Conservation (phyloP, 192 early-diverging fungal species). For the Mortierella antarctica region DNA sequence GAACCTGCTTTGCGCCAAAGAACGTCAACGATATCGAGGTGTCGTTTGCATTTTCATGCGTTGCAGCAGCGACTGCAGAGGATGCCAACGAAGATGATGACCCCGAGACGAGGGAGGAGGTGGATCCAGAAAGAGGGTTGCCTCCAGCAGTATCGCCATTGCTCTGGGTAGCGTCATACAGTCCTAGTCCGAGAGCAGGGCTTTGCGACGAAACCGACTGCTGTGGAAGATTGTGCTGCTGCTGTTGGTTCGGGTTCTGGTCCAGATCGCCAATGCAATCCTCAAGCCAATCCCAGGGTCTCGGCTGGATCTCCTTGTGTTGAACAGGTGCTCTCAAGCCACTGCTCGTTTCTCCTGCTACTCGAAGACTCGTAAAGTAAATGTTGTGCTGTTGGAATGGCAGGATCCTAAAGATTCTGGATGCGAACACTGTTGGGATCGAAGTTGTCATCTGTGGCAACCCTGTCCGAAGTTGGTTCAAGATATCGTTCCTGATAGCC, state of each 20-base stretch:
- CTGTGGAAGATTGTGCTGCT: constrained; percentile 3
- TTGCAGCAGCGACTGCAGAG: background rate
- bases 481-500: constrained; percentile 55
- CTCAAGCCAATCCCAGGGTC: constrained; percentile 68
- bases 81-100: background rate
- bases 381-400: constrained; percentile 66
- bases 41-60: constrained; percentile 30
- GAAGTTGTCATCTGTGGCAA: constrained; percentile 31
- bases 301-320: constrained; percentile 55
- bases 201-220: constrained; percentile 6
- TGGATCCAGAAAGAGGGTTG: constrained; percentile 8
- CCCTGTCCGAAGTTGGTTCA: constrained; percentile 53
- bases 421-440: constrained; percentile 61
- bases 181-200: constrained; percentile 27
- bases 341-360: constrained; percentile 30
- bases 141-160: constrained; percentile 20
- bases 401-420: constrained; percentile 60
- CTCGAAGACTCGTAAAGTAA: constrained; percentile 58
- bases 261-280: constrained; percentile 59
- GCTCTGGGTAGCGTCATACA: constrained; percentile 8
- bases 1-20: constrained; percentile 50
- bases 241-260: constrained; percentile 15
- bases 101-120: background rate
- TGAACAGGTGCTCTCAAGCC: constrained; percentile 12
- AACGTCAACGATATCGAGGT: constrained; percentile 44